Conservation (phyloP, 257 asterid genomes). For the Penstemon newberryi region DNA sequence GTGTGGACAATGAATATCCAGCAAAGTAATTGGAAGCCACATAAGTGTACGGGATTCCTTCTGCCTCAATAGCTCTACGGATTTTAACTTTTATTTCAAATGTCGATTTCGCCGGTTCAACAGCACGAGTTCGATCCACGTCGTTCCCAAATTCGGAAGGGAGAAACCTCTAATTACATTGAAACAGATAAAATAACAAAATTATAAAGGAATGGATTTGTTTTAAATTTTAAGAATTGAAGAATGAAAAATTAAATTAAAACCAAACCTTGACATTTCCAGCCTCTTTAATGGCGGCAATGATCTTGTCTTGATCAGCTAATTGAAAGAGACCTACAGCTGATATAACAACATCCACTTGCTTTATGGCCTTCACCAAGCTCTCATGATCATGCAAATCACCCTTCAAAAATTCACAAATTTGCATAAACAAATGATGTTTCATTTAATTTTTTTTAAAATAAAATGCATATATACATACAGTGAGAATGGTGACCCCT, state of each 20-base stretch:
- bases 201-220: no score
- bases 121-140: conserved; percentile 55
- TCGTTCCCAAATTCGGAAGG: conserved; percentile 83
- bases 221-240: not conserved
- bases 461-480: conserved; percentile 24
- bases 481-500: conserved; percentile 61
- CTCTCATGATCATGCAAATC: conserved; percentile 58
- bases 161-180: conserved; percentile 53
- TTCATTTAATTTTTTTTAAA: not conserved
- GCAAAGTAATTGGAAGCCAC: conserved; percentile 53
- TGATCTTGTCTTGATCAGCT: conserved; percentile 56
- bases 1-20: conserved; percentile 51
- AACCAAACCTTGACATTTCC: conserved; percentile 63
- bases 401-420: conserved; percentile 35
- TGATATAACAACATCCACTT: conserved; percentile 73
- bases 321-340: conserved; percentile 50
- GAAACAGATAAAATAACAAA: no score
- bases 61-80: conserved; percentile 58
- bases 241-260: not conserved
- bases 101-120: conserved; percentile 53
- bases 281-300: conserved; percentile 71
- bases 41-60: conserved; percentile 60
- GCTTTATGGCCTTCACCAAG: conserved; percentile 62
- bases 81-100: conserved; percentile 42
- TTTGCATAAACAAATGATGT: no score